These are phyloP conservation scores for Abrus precatorius DNA, from an alignment of 306 rosid genomes.

Conservation along the genomic window DNA sequence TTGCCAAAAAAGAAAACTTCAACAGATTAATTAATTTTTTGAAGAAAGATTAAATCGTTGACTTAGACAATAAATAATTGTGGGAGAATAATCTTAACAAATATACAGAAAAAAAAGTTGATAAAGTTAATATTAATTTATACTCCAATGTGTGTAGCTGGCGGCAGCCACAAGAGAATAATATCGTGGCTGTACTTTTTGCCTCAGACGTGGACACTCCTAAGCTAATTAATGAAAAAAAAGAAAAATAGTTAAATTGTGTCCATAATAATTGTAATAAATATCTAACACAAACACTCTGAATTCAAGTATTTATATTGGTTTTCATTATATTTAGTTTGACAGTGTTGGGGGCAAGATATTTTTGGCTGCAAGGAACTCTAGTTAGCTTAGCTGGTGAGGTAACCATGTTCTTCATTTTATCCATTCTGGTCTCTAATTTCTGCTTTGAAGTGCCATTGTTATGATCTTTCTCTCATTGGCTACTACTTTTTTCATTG, in stretches of 20 bases:
- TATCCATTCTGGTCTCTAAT: constrained; percentile 24
- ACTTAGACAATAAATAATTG: neutral
- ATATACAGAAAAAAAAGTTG: neutral
- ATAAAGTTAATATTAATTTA: neutral
- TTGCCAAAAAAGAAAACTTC: too few species aligned
- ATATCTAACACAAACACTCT: constrained; percentile 46
- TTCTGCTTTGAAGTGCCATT: constrained; percentile 36
- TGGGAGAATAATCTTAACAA: neutral
- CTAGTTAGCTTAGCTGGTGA: constrained; percentile 26
- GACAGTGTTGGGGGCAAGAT: constrained; percentile 44
- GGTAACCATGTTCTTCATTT: constrained; percentile 43
- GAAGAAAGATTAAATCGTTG: neutral
- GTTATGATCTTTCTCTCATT: constrained; percentile 16
- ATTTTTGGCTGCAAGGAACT: constrained; percentile 38
- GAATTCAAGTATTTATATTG: constrained; percentile 1
- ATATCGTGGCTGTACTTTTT: constrained; percentile 66
- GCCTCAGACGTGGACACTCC: constrained; percentile 56
- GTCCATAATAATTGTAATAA: constrained; percentile 50
- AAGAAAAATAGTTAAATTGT: constrained; percentile 6
- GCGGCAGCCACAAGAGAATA: constrained; percentile 40
- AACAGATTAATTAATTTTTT: too few species aligned
- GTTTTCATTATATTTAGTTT: constrained; percentile 25
- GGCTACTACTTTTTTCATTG: constrained; percentile 40
- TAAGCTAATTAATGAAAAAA: constrained; percentile 28
- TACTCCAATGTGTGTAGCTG: constrained; percentile 21